Evolutionary conservation across 129 eudicot species (phyloP), one percentile per base, ranked within the genome.

Genomic region (Artemisia tridentata): DNA sequence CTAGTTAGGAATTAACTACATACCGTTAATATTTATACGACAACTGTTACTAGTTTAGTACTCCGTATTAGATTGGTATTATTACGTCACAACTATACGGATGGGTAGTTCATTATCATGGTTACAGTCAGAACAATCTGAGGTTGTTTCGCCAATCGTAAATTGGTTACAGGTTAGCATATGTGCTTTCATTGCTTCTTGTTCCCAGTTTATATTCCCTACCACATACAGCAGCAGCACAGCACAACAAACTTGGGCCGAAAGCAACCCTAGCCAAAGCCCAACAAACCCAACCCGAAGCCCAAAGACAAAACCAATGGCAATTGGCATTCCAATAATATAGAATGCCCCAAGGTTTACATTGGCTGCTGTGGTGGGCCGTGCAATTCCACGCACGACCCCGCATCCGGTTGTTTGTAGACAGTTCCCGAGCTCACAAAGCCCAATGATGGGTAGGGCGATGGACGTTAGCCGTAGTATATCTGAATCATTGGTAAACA

Each of bases 371-470:
- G 72, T 77, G 13, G 68, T 53, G 2, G 91, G 91, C 2, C 86
- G 75, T 12, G 87, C 91, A 0, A 76, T 80, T 23, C 91, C 91
- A 10, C 91, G 72, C 0, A 82, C 80, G 11, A 85, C 91, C 72
- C 91, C 87, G 27, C 91, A 85, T 7, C 77, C 91, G 9, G 74
- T 68, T 19, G 91, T 85, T 15, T 85, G 91, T 3, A 86, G 91
- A 72, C 87, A 79, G 63, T 85, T 85, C 18, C 91, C 91, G 21
- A 85, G 87, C 73, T 85, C 91, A 46, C 91, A 85, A 23, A 85
- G 73, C n/a, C 91, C 91, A 3, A 82, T 51, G 4, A 85, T 77
- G 2, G 91, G 91, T 50, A 85, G 51, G 3, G 80, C 91, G 0
- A 72, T 67, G 0, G 85, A 75, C 3, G 91, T 85, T 41, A 85